Evolutionary conservation across 2,329 filamentous ascomycete genomes (phyloP).

Genomic region (Seiridium cupressi): DNA sequence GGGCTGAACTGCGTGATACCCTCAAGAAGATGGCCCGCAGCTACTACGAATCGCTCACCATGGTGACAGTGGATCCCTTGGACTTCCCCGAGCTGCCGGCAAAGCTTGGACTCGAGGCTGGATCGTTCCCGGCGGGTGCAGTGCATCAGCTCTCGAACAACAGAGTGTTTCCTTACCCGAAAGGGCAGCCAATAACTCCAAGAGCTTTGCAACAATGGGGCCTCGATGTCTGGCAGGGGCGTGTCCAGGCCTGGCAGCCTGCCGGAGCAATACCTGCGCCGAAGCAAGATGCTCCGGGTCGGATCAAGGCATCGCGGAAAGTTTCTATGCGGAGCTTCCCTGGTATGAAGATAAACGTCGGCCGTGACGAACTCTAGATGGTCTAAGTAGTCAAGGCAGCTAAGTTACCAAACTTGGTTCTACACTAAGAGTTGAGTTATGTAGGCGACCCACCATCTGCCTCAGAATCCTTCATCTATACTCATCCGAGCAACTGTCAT

Average conservation of each 20-base stretch:
- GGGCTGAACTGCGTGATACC: constrained; percentile 24
- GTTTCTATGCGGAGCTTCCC: constrained; percentile 22
- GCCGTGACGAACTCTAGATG: constrained; percentile 20
- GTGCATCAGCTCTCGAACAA: constrained; percentile 34
- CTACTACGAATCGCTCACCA: constrained; percentile 32
- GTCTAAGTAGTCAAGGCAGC: too few relatives aligned
- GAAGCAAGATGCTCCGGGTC: constrained; percentile 19
- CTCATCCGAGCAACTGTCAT: too few relatives aligned
- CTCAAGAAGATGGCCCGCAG: constrained; percentile 28
- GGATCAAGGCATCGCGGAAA: constrained; percentile 19
- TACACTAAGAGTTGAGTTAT: too few relatives aligned
- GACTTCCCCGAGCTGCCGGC: constrained; percentile 32
- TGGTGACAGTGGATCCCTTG: constrained; percentile 31
- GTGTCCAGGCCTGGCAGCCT: constrained; percentile 32
- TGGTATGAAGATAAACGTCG: constrained; percentile 23
- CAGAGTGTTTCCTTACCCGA: constrained; percentile 33
- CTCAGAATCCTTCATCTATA: too few relatives aligned
- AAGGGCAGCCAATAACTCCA: constrained; percentile 23
- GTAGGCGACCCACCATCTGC: too few relatives aligned
- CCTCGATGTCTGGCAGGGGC: constrained; percentile 34
- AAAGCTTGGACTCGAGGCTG: constrained; percentile 28
- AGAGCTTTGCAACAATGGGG: constrained; percentile 32
- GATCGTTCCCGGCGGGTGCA: constrained; percentile 27
- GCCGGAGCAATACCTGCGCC: constrained; percentile 23
- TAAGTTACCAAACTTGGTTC: too few relatives aligned